Evolutionary conservation across 164 flowering plant species (phyloP), one percentile per base, ranked within the genome.

Genomic region (Euptelea pleiosperma): DNA sequence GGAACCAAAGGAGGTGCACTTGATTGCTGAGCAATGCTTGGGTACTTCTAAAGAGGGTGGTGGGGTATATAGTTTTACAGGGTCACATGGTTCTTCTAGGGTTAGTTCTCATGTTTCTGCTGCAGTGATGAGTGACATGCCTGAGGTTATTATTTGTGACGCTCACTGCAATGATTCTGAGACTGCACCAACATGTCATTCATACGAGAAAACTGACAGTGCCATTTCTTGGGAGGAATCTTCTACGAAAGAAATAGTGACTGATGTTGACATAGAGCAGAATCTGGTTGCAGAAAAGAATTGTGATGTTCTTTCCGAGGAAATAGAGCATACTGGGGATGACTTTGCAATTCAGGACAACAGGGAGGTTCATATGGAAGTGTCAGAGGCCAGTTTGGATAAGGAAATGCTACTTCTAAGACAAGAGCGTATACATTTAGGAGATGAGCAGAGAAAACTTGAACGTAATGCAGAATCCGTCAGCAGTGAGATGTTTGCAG

Each of bases 391-490:
- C 49, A 64, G 34, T 57, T 68, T 93, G 75, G 85, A 78, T 65
- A 85, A 87, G 48, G 96, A 90, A 74, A 71, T 86, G 67, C 64
- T 31, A 48, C 43, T 56, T 65, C 61, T 88, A 12, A 77, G 50
- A 55, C 71, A 80, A 60, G 97, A 90, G 60, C 67, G 69, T 58
- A 47, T 58, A 31, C 57, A 66, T 59, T 77, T 93, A 12, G 92
- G 80, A 63, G 76, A 75, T 65, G 94, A 90, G 78, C 96, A 85
- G 72, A 85, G 76, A 62, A 86, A 74, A 78, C 89, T 79, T 67
- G 97, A 90, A 72, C 80, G 98, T 18, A 82, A 90, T 83, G 97
- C 94, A 9, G 98, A 86, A 65, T 83, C 90, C 69, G 97, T 87
- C 25, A 93, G 79, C 68, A 76, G 85, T 67, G 98, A 93, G 66